Conservation (phyloP, 2,329 filamentous ascomycete species). For the Talaromyces sp. region DNA sequence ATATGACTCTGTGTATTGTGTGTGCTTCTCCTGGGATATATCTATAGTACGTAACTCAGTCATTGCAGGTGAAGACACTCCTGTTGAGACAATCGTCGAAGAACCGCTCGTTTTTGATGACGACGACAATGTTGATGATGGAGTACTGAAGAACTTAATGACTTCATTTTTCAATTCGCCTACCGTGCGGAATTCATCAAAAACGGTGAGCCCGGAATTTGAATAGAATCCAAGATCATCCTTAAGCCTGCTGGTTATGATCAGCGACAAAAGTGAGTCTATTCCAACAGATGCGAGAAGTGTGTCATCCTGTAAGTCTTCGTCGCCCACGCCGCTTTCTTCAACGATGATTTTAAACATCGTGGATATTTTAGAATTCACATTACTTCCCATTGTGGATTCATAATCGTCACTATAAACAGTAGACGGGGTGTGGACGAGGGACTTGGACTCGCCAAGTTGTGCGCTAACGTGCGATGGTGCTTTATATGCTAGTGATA, state of each 20-base stretch:
- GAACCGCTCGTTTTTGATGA: background rate
- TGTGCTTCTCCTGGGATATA: background rate
- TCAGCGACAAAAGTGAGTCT: conserved; percentile 19
- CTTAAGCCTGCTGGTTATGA: conserved; percentile 12
- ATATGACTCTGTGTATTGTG: background rate
- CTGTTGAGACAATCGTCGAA: background rate
- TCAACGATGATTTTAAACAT: conserved; percentile 16
- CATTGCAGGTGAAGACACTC: background rate
- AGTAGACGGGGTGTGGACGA: background rate
- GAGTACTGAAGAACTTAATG: background rate
- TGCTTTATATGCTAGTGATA: too few relatives aligned
- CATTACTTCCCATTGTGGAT: background rate
- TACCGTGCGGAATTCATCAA: background rate
- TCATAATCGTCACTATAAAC: background rate
- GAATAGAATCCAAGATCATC: conserved; percentile 6
- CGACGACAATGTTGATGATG: background rate
- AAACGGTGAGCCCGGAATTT: background rate
- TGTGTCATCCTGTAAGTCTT: conserved; percentile 14
- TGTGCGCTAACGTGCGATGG: too few relatives aligned
- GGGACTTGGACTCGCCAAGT: background rate
- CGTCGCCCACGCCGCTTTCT: conserved; percentile 17
- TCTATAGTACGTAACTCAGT: background rate
- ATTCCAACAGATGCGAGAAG: conserved; percentile 18
- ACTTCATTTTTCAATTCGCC: background rate
- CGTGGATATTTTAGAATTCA: background rate